A percentile compares a stretch with the other conserved stretches of the same genome.
phyloP scores from a whole-genome alignment of 805 yeast genomes.

The Metschnikowia amazonensis region DNA sequence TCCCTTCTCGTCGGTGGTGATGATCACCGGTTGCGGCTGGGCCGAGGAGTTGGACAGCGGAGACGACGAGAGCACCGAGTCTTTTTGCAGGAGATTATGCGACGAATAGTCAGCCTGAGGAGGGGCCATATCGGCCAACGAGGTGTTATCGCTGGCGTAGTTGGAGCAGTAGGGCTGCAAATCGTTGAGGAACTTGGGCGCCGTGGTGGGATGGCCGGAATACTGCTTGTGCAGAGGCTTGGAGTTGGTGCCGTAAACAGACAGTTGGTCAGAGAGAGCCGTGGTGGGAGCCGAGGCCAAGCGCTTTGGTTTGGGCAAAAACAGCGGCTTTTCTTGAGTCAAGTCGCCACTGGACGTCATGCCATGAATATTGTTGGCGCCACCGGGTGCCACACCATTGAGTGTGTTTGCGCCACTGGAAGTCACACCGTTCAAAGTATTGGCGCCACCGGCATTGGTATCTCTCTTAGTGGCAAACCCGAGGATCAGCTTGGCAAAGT shows the following conservation, averaged over 20 bases:
- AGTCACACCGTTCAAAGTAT: not conserved
- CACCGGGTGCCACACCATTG: too few relatives aligned
- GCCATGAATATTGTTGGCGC: not conserved
- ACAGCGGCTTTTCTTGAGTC: constrained; percentile 13
- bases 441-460: constrained; percentile 1
- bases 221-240: constrained; percentile 1
- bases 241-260: constrained; percentile 65
- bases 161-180: constrained; percentile 21
- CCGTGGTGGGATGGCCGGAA: not conserved
- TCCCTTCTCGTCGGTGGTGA: constrained; percentile 42
- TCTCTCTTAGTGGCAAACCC: constrained; percentile 38
- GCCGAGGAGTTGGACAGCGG: constrained; percentile 12
- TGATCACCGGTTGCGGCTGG: constrained; percentile 26
- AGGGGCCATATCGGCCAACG: not conserved
- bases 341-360: not conserved
- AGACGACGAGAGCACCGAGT: constrained; percentile 7
- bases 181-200: constrained; percentile 13
- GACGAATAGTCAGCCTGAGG: not conserved
- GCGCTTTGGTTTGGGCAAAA: constrained; percentile 40
- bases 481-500: constrained; percentile 43
- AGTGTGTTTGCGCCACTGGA: too few relatives aligned
- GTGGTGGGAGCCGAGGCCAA: constrained; percentile 58
- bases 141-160: constrained; percentile 4
- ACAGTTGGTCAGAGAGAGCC: constrained; percentile 57
- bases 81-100: not conserved